Percentiles rank a stretch among this genome's conserved stretches.
Evolutionary conservation across 805 yeast genomes (phyloP).

Genomic region (Spathaspora gorwiae): DNA sequence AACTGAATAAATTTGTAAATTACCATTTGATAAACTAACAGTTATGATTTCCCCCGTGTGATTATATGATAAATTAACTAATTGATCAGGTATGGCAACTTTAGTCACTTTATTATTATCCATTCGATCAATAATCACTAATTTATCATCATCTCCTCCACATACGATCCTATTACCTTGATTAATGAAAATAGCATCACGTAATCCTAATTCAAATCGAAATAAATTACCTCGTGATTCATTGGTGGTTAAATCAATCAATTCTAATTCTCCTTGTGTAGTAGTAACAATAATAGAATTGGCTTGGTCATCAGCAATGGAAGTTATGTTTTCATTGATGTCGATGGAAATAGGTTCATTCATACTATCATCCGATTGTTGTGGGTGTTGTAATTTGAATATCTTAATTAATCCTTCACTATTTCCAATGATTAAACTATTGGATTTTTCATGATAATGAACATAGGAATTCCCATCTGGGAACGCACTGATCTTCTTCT

Average conservation of each 20-base stretch:
- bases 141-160: constrained; percentile 65
- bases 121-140: constrained; percentile 41
- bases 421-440: constrained; percentile 47
- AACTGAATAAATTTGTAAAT: constrained; percentile 50
- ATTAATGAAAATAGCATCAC: constrained; percentile 56
- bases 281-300: constrained; percentile 30
- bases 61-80: constrained; percentile 53
- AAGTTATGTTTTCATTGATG: constrained; percentile 42
- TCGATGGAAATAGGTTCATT: constrained; percentile 58
- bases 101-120: constrained; percentile 25
- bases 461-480: constrained; percentile 39
- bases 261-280: constrained; percentile 40
- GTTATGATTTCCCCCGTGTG: constrained; percentile 53
- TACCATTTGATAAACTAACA: constrained; percentile 57
- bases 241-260: constrained; percentile 28
- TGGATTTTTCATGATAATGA: constrained; percentile 14
- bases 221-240: constrained; percentile 34
- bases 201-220: constrained; percentile 42
- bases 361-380: too few species aligned
- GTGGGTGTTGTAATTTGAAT: constrained; percentile 27
- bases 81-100: constrained; percentile 47
- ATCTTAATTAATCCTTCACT: constrained; percentile 52
- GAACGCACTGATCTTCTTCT: constrained; percentile 31
- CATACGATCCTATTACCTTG: constrained; percentile 54
- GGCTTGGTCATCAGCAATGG: constrained; percentile 20